Evolutionary conservation across 768 basidiomycete genomes (phyloP).

Genomic region (Mycena rosella): DNA sequence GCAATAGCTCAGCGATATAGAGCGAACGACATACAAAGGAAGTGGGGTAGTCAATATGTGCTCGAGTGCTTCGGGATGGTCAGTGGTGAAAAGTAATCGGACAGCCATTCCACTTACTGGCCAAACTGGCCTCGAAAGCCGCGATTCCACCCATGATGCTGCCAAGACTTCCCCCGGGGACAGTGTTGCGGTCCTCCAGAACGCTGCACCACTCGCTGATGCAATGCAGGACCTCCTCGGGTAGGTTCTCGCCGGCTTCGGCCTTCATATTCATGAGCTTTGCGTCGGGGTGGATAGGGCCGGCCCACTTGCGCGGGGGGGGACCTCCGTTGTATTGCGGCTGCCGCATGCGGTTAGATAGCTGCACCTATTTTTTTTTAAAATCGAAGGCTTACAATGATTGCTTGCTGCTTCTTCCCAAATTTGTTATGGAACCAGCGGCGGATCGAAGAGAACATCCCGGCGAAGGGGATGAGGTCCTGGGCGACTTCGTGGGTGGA

Average conservation of each 20-base stretch:
- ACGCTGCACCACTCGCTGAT: slow-evolving; percentile 71
- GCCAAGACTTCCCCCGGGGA: slow-evolving; percentile 57
- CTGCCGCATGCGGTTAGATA: slow-evolving; percentile 10
- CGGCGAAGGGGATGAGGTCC: slow-evolving; percentile 57
- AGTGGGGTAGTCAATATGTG: slow-evolving; percentile 73
- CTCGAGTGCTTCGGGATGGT: slow-evolving; percentile 59
- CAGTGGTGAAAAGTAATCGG: slow-evolving; percentile 2
- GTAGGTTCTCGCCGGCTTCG: slow-evolving; percentile 64
- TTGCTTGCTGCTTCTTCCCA: slow-evolving; percentile 28
- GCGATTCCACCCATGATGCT: slow-evolving; percentile 61
- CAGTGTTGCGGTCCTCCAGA: slow-evolving; percentile 69
- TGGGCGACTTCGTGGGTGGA: slow-evolving; percentile 45
- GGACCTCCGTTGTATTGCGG: slow-evolving; percentile 34
- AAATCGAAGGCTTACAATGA: slow-evolving; percentile 37
- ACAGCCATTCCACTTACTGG: slow-evolving; percentile 48
- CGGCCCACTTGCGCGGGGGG: slow-evolving; percentile 50
- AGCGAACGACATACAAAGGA: slow-evolving; percentile 66
- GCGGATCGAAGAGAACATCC: slow-evolving; percentile 42
- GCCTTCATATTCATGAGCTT: slow-evolving; percentile 40
- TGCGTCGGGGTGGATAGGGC: slow-evolving; percentile 49
- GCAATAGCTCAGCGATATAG: neutral
- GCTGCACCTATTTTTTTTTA: too few relatives aligned
- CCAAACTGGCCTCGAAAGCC: slow-evolving; percentile 67
- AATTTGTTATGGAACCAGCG: slow-evolving; percentile 38
- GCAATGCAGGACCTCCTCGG: slow-evolving; percentile 66